Evolutionary conservation across 2,329 filamentous ascomycete species (phyloP), one percentile per base, ranked within the genome.

Genomic region (Pseudocercospora vitis): DNA sequence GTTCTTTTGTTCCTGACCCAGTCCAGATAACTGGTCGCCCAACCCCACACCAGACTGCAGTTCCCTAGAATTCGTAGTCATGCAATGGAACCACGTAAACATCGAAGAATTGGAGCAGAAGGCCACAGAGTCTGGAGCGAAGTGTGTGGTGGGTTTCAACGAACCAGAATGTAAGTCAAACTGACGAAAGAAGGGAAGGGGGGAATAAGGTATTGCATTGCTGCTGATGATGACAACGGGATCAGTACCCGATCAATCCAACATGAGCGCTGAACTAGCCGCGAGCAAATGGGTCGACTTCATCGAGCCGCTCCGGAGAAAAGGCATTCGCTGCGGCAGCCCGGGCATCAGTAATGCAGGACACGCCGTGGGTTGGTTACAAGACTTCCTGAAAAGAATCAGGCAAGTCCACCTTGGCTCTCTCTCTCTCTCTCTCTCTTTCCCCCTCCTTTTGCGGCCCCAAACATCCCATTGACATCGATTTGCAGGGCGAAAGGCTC

Each of bases 81-180:
- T 70, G 67, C 65, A 67, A 59, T 70, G 67, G 67, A 69, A 70
- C 52, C 47, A 62, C 52, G 56, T 61, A 44, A 45, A 50, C 51
- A 65, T 68, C 39, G 56, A 63, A 40, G 45, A 62, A n/a, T 57
- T 70, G 3, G 42, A 52, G 4, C 14, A 23, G 8, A 68, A 69
- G 50, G 31, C 56, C 37, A 23, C 51, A 14, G 19, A 44, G 11
- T 21, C 33, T 19, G 1, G 14, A 18, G 18, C 33, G 5, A 3
- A 9, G 11, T 6, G 4, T n/a, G 12, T 42, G 3, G 12, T 70
- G 6, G 63, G 48, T 7, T 70, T 65, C 60, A 70, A 70, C 44
- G 67, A 70, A 46, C 67, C 67, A 16, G 67, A 69, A 48, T 55
- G n/a, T n/a, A n/a, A n/a, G n/a, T n/a, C 28, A 31, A 26, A n/a